phyloP scores from a whole-genome alignment of 2,329 filamentous ascomycete species.

The Fusarium lateritium region DNA sequence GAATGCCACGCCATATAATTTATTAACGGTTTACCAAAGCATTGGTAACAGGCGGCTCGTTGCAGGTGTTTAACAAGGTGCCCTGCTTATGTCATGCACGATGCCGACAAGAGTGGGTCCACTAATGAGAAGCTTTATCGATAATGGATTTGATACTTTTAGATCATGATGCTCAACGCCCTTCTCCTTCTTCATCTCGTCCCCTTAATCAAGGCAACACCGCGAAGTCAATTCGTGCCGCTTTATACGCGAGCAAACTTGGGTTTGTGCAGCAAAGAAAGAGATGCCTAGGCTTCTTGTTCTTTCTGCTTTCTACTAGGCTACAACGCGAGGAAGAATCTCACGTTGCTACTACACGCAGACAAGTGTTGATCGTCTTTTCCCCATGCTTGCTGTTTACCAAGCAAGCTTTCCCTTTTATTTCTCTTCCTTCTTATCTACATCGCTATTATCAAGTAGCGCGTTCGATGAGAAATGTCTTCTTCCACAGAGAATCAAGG shows the following conservation, averaged over 20 bases:
- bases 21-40: background rate
- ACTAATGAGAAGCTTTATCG: conserved; percentile 16
- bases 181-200: conserved; percentile 9
- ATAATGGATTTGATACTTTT: conserved; percentile 16
- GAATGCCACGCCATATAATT: background rate
- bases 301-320: conserved; percentile 9
- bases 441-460: conserved; percentile 7
- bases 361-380: conserved; percentile 47
- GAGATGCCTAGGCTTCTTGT: background rate
- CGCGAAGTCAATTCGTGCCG: conserved; percentile 5
- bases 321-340: conserved; percentile 10
- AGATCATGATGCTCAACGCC: conserved; percentile 13
- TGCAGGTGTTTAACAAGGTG: background rate
- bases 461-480: conserved; percentile 33
- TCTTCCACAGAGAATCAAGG: conserved; percentile 10
- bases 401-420: conserved; percentile 22
- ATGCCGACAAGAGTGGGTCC: conserved; percentile 9
- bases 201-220: conserved; percentile 6
- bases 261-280: conserved; percentile 11
- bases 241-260: conserved; percentile 4
- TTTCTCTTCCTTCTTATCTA: background rate
- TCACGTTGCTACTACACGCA: conserved; percentile 34
- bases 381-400: conserved; percentile 29
- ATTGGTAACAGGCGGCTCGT: background rate
- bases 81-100: conserved; percentile 30